Evolutionary conservation across 148 eudicot species (phyloP).

Genomic region (Selenicereus undatus): DNA sequence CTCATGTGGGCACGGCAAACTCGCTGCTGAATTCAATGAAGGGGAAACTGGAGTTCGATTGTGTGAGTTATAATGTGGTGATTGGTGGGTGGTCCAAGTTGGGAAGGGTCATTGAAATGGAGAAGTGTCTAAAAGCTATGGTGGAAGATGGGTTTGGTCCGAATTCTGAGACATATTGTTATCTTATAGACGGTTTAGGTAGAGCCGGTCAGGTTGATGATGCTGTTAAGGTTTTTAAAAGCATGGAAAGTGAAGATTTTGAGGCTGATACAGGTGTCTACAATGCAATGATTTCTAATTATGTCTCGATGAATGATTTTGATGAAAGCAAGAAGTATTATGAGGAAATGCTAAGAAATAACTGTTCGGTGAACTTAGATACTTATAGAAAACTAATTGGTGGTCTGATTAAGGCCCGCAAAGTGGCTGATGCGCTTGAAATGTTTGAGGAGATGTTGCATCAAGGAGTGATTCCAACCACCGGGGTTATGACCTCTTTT

Average conservation of each 20-base stretch:
- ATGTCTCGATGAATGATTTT: constrained; percentile 44
- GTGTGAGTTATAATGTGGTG: constrained; percentile 46
- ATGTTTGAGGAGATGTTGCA: constrained; percentile 70
- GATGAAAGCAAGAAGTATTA: constrained; percentile 60
- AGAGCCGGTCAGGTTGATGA: constrained; percentile 66
- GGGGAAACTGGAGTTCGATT: constrained; percentile 46
- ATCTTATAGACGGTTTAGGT: constrained; percentile 74
- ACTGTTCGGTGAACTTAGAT: constrained; percentile 53
- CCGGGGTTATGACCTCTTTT: constrained; percentile 69
- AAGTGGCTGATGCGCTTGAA: constrained; percentile 92
- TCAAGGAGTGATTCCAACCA: constrained; percentile 55
- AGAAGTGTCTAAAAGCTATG: constrained; percentile 61
- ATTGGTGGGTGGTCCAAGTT: constrained; percentile 74
- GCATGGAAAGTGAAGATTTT: constrained; percentile 47
- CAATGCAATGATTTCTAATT: constrained; percentile 71
- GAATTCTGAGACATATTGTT: constrained; percentile 60
- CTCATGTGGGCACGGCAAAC: constrained; percentile 56
- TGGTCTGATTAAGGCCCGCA: constrained; percentile 57
- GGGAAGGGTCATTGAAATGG: constrained; percentile 69
- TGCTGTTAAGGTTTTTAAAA: constrained; percentile 57
- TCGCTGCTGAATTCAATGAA: constrained; percentile 53
- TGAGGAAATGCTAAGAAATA: constrained; percentile 45
- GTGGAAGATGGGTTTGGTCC: constrained; percentile 65
- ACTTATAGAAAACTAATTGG: constrained; percentile 50
- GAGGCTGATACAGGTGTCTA: constrained; percentile 48